phyloP scores from a whole-genome alignment of 2,329 filamentous ascomycete genomes.

The Chaetomiaceae sp. region DNA sequence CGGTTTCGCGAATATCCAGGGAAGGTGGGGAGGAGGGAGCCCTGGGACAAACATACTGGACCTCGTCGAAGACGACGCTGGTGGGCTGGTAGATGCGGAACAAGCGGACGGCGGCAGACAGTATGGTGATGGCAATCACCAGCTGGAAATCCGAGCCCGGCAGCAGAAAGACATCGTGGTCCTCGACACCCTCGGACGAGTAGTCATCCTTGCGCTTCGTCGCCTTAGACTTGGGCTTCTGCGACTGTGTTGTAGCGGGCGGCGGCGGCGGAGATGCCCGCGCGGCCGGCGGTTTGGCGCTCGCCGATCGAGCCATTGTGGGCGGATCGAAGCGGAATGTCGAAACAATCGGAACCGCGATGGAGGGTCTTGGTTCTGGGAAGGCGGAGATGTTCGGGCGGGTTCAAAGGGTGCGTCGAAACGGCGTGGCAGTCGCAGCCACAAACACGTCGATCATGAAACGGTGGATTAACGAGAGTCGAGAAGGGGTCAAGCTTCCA shows the following conservation, averaged over 20 bases:
- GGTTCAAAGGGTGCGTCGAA: constrained; percentile 4
- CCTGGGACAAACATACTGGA: constrained; percentile 66
- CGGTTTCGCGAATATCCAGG: constrained; percentile 1
- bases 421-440: constrained; percentile 15
- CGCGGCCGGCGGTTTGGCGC: constrained; percentile 34
- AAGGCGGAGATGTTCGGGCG: background rate
- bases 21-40: background rate
- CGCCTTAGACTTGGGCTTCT: constrained; percentile 28
- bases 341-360: background rate
- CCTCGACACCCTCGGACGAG: constrained; percentile 71
- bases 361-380: background rate
- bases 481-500: constrained; percentile 35
- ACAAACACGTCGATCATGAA: constrained; percentile 18
- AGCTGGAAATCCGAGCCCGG: constrained; percentile 78
- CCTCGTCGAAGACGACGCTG: constrained; percentile 98
- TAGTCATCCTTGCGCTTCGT: constrained; percentile 49
- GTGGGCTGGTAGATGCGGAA: constrained; percentile 95
- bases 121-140: constrained; percentile 64
- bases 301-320: constrained; percentile 37
- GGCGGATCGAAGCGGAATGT: background rate
- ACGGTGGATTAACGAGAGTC: constrained; percentile 37
- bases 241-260: background rate
- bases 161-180: constrained; percentile 89
- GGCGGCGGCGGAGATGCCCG: constrained; percentile 23
- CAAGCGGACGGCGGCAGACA: constrained; percentile 75